Conservation (phyloP, 2,329 filamentous ascomycete genomes). For the Alternaria longipes region DNA sequence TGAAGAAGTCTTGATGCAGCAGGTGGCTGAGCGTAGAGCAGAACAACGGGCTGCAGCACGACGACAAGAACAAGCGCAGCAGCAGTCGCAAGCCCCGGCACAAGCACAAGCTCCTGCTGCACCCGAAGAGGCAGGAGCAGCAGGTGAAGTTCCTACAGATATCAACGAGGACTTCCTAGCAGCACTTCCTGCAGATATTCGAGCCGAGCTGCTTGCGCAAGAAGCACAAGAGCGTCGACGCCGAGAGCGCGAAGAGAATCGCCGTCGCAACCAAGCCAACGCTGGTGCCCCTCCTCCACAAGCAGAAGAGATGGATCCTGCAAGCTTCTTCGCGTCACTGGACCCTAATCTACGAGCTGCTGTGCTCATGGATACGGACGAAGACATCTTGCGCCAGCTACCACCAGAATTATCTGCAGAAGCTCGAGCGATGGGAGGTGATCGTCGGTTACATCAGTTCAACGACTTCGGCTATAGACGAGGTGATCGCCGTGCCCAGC, state of each 20-base stretch:
- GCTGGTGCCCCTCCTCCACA: constrained; percentile 52
- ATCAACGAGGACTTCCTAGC: constrained; percentile 95
- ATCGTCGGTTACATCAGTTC: constrained; percentile 64
- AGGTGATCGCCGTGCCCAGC: constrained; percentile 50
- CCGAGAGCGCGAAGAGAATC: constrained; percentile 82
- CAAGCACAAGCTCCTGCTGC: constrained; percentile 23
- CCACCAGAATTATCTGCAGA: constrained; percentile 88
- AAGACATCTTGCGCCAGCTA: constrained; percentile 83
- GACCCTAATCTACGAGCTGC: constrained; percentile 84
- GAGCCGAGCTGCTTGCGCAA: constrained; percentile 88
- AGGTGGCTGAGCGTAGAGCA: constrained; percentile 78
- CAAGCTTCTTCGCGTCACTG: constrained; percentile 90
- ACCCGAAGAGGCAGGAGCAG: constrained; percentile 43
- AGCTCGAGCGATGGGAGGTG: constrained; percentile 74
- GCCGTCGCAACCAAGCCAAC: constrained; percentile 68
- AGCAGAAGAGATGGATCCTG: constrained; percentile 84
- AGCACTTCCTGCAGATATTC: constrained; percentile 88
- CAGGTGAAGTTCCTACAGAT: constrained; percentile 78
- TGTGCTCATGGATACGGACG: constrained; percentile 89
- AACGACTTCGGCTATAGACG: constrained; percentile 47
- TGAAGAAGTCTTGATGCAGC: constrained; percentile 93
- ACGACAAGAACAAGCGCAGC: constrained; percentile 43
- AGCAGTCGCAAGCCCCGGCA: constrained; percentile 59
- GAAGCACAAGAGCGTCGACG: constrained; percentile 89
- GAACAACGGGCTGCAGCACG: constrained; percentile 34